These are phyloP conservation scores for Talaromyces funiculosus DNA, from an alignment of 2,329 filamentous ascomycete species.

Conservation along the genomic window DNA sequence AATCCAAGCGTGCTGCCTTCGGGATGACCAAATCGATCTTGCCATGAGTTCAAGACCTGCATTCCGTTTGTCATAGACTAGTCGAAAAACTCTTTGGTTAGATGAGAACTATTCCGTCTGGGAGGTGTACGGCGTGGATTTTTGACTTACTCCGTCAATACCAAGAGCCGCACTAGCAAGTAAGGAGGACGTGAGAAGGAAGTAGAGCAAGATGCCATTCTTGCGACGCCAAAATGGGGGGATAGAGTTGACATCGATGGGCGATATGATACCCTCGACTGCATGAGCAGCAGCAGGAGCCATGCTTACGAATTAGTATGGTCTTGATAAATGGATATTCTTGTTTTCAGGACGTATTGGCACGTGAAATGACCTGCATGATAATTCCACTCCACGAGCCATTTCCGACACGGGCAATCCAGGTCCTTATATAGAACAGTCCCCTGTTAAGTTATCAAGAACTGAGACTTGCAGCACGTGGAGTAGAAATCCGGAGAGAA, in stretches of 20 bases:
- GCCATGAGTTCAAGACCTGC: constrained; percentile 41
- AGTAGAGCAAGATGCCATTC: constrained; percentile 42
- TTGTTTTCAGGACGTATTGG: neutral
- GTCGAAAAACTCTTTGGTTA: constrained; percentile 18
- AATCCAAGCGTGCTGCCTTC: constrained; percentile 21
- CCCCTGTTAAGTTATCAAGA: neutral
- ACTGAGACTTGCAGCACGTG: neutral
- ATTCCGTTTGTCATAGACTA: constrained; percentile 46
- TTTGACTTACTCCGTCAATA: constrained; percentile 36
- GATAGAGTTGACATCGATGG: constrained; percentile 19
- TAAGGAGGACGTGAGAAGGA: constrained; percentile 40
- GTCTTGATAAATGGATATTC: neutral
- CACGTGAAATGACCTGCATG: neutral
- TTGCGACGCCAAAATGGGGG: constrained; percentile 25
- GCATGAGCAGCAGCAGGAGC: constrained; percentile 23
- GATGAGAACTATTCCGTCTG: neutral
- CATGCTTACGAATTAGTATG: constrained; percentile 11
- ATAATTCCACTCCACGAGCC: neutral
- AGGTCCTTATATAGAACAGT: neutral
- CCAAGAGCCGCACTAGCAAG: constrained; percentile 40
- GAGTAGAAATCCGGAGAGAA: neutral
- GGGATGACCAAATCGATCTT: constrained; percentile 28
- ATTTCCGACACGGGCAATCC: neutral
- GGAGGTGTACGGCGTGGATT: neutral
- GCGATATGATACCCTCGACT: constrained; percentile 19